phyloP scores from a whole-genome alignment of 2,329 filamentous ascomycete species.

The Cladobotryum mycophilum region DNA sequence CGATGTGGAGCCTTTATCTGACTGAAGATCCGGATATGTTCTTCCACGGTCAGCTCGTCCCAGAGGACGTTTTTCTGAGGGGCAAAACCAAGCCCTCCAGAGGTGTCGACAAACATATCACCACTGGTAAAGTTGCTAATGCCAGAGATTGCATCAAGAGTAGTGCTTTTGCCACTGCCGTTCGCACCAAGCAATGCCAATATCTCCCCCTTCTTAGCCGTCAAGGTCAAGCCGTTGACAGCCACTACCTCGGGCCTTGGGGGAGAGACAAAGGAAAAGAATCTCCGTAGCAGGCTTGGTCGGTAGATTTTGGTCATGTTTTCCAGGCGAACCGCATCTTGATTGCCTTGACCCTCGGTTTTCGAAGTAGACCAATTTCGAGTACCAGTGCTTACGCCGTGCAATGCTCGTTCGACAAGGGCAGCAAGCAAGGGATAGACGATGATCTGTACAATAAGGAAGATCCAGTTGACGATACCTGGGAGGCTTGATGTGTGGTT shows the following conservation, averaged over 20 bases:
- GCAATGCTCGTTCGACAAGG: conserved; percentile 54
- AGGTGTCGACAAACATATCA: conserved; percentile 56
- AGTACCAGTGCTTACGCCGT: conserved; percentile 45
- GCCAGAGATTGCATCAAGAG: conserved; percentile 25
- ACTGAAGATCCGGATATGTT: conserved; percentile 67
- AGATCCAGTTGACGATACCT: conserved; percentile 67
- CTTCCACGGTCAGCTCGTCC: conserved; percentile 64
- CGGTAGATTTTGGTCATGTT: conserved; percentile 69
- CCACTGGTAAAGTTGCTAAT: conserved; percentile 45
- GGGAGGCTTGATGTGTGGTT: conserved; percentile 57
- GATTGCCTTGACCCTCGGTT: conserved; percentile 4
- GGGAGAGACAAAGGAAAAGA: conserved; percentile 40
- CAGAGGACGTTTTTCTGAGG: conserved; percentile 74
- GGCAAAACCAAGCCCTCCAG: conserved; percentile 66
- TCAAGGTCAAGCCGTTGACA: conserved; percentile 63
- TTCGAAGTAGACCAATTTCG: conserved; percentile 14
- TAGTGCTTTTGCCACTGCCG: conserved; percentile 71
- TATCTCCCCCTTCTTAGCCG: conserved; percentile 67
- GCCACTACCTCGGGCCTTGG: conserved; percentile 63
- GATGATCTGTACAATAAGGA: conserved; percentile 62
- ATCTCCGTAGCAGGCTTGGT: conserved; percentile 52
- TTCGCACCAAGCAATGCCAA: conserved; percentile 63
- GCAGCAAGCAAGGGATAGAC: conserved; percentile 67
- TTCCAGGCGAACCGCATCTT: conserved; percentile 59
- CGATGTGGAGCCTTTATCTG: conserved; percentile 52